Evolutionary conservation across 73 alveolate genomes (phyloP).

Genomic region (Stentor roeselii): DNA sequence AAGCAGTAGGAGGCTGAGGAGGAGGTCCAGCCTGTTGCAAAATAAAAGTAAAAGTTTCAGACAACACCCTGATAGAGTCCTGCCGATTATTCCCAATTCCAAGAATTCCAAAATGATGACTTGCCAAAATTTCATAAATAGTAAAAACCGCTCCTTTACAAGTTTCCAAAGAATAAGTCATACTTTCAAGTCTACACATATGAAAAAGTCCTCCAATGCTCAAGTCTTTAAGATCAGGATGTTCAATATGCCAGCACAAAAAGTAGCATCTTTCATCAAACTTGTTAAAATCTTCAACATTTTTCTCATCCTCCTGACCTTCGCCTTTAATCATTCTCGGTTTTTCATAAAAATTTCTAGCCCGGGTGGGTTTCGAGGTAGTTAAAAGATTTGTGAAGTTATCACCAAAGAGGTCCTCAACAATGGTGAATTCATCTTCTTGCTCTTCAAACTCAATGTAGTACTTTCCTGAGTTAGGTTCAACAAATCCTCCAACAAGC

Average conservation of each 20-base stretch:
- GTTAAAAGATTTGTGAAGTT: not conserved
- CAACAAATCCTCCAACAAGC: slow-evolving; percentile 75
- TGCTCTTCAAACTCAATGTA: slow-evolving; percentile 14
- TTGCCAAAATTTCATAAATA: slow-evolving; percentile 64
- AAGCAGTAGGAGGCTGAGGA: slow-evolving; percentile 1
- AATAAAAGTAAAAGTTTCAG: slow-evolving; percentile 56
- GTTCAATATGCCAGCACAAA: not conserved
- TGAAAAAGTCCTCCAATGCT: slow-evolving; percentile 65
- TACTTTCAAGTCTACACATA: slow-evolving; percentile 83
- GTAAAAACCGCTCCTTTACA: slow-evolving; percentile 68
- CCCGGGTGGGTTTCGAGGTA: not conserved
- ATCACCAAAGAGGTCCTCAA: not conserved
- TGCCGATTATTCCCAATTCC: slow-evolving; percentile 58
- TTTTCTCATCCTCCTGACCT: not conserved
- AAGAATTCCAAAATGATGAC: slow-evolving; percentile 71
- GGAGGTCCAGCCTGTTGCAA: slow-evolving; percentile 43
- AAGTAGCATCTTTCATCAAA: not conserved
- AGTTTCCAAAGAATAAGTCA: slow-evolving; percentile 73
- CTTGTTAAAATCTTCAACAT: not conserved
- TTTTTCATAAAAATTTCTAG: not conserved
- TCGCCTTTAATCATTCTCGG: not conserved
- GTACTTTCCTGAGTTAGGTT: slow-evolving; percentile 69
- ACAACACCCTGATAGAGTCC: slow-evolving; percentile 39
- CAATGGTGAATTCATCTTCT: not conserved
- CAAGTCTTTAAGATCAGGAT: not conserved